Percentiles rank a stretch among this genome's conserved stretches.
These are phyloP conservation scores for Beta lomatogona DNA, from an alignment of 179 eudicot species.

Conservation along the genomic window DNA sequence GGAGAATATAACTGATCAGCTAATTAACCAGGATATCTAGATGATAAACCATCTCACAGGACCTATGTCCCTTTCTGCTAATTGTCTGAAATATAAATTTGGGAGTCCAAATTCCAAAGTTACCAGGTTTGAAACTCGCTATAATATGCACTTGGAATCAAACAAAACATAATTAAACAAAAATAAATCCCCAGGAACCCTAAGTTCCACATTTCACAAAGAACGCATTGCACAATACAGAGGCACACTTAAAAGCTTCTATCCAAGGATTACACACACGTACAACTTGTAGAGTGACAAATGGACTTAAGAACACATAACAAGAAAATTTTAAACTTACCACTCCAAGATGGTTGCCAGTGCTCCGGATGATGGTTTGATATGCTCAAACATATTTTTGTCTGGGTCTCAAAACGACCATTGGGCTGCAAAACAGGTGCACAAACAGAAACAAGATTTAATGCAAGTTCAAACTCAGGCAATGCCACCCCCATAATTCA, in stretches of 20 bases:
- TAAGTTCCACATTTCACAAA: not conserved
- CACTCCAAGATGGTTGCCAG: constrained; percentile 99
- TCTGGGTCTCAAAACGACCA: constrained; percentile 98
- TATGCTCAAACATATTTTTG: constrained; percentile 96
- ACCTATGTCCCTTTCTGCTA: not conserved
- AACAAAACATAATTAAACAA: no score
- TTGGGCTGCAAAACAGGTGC: constrained; percentile 66
- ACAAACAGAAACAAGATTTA: not conserved
- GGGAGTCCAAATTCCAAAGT: not conserved
- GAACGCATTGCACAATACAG: not conserved
- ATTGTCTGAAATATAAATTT: not conserved
- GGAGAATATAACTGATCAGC: not conserved
- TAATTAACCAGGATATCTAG: not conserved
- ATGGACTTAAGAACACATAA: not conserved
- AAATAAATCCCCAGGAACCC: not conserved
- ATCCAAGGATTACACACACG: not conserved
- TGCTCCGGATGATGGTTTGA: constrained; percentile 99
- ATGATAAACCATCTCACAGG: not conserved
- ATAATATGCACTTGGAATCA: not conserved
- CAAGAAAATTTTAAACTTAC: constrained; percentile 37
- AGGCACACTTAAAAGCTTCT: not conserved
- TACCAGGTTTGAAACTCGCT: not conserved
- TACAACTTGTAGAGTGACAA: not conserved
- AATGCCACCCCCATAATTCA: not conserved
- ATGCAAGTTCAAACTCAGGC: not conserved